These are phyloP conservation scores for Eucalyptus curtisii DNA, from an alignment of 345 rosid species.

Conservation along the genomic window DNA sequence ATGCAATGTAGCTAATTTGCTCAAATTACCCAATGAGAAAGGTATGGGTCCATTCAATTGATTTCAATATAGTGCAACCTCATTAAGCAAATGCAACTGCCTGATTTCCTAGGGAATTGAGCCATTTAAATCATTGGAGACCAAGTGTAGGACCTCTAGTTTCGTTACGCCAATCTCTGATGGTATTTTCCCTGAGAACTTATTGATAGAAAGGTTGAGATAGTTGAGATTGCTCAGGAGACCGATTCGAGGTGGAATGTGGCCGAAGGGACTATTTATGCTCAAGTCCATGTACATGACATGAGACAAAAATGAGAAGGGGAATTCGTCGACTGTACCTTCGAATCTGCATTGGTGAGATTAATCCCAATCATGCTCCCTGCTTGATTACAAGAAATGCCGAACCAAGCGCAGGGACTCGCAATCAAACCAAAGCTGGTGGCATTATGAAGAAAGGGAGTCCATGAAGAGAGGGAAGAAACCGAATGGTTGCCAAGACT, in stretches of 20 bases:
- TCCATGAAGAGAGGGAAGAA: too few relatives aligned
- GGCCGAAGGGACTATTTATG: neutral
- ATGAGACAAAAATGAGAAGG: slow-evolving; percentile 7
- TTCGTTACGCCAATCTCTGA: neutral
- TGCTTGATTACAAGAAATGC: too few relatives aligned
- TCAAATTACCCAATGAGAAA: neutral
- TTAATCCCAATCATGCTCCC: too few relatives aligned
- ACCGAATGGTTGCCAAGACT: too few relatives aligned
- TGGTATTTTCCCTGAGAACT: neutral
- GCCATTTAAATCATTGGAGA: neutral
- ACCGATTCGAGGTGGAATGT: slow-evolving; percentile 5
- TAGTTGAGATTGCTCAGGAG: neutral
- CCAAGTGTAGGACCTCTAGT: neutral
- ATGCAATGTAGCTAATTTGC: neutral
- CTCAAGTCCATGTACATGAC: slow-evolving; percentile 4
- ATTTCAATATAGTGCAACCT: neutral
- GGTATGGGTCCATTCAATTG: slow-evolving; percentile 10
- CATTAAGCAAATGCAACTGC: neutral
- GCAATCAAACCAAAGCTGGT: too few relatives aligned
- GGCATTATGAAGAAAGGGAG: too few relatives aligned
- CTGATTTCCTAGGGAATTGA: neutral
- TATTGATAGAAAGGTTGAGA: neutral
- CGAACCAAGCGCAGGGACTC: too few relatives aligned
- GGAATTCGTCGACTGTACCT: slow-evolving; percentile 1
- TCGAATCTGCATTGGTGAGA: neutral